phyloP scores from a whole-genome alignment of 345 rosid species.

The Bruguiera parviflora region DNA sequence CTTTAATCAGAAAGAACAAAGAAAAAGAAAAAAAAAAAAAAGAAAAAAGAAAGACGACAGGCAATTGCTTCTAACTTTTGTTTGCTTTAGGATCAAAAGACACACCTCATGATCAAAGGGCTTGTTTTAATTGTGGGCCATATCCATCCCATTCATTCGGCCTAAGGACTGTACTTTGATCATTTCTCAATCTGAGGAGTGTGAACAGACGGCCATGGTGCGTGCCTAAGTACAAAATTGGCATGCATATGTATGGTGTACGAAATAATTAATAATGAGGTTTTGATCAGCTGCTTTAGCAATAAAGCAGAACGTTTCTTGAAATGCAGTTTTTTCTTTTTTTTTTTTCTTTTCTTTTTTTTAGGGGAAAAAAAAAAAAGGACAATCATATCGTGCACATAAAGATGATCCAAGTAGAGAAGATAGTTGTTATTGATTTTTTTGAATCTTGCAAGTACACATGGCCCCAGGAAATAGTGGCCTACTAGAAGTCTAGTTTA shows the following conservation, averaged over 20 bases:
- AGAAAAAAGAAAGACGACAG: constrained; percentile 28
- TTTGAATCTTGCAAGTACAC: constrained; percentile 8
- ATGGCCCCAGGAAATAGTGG: too few species aligned
- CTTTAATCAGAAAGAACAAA: background rate
- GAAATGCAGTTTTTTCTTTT: constrained; percentile 16
- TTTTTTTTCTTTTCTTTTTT: background rate
- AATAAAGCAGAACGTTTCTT: constrained; percentile 29
- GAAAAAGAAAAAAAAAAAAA: background rate
- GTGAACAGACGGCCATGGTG: too few species aligned
- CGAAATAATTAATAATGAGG: background rate
- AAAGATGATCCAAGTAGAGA: constrained; percentile 19
- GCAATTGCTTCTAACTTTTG: constrained; percentile 28
- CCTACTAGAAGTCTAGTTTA: too few species aligned
- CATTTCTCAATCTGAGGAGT: too few species aligned
- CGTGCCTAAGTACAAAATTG: too few species aligned
- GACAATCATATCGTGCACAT: constrained; percentile 30
- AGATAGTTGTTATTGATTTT: constrained; percentile 7
- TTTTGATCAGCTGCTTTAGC: constrained; percentile 16
- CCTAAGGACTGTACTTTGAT: constrained; percentile 15
- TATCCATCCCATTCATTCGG: constrained; percentile 15
- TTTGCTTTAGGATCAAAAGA: constrained; percentile 39
- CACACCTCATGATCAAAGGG: constrained; percentile 26
- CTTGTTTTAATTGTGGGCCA: constrained; percentile 28
- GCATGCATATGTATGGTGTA: too few species aligned
- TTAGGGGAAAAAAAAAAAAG: constrained; percentile 33